These are phyloP conservation scores for Periconia macrospinosa DNA, from an alignment of 2,329 filamentous ascomycete genomes.

Conservation along the genomic window DNA sequence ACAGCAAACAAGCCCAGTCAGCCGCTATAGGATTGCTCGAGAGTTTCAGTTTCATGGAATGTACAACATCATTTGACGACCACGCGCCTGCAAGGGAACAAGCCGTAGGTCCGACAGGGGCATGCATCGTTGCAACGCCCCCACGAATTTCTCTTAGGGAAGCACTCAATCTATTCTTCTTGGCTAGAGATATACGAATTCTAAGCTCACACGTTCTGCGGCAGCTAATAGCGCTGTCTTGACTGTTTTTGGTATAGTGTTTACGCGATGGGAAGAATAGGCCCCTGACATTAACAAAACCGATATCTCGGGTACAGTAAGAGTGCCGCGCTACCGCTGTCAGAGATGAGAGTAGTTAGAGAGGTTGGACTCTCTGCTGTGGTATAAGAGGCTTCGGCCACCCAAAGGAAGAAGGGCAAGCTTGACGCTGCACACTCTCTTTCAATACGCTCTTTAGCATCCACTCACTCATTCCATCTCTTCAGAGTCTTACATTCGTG, in stretches of 20 bases:
- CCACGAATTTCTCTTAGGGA: neutral
- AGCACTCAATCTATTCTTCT: conserved; percentile 1
- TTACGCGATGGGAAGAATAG: conserved; percentile 29
- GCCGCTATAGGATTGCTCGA: conserved; percentile 13
- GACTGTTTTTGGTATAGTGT: conserved; percentile 16
- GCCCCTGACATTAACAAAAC: conserved; percentile 19
- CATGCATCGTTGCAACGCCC: conserved; percentile 22
- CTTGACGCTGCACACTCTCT: conserved; percentile 38
- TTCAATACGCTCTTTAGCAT: conserved; percentile 33
- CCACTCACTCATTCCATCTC: neutral
- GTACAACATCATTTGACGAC: conserved; percentile 18
- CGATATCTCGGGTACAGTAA: conserved; percentile 17
- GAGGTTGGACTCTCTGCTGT: conserved; percentile 21
- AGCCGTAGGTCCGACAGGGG: conserved; percentile 14
- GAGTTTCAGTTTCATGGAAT: conserved; percentile 1
- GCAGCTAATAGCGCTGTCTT: conserved; percentile 22
- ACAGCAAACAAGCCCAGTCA: conserved; percentile 2
- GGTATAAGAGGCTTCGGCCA: conserved; percentile 10
- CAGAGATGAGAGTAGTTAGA: conserved; percentile 6
- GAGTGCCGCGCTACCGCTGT: conserved; percentile 16
- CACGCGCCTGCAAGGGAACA: neutral
- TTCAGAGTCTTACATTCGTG: neutral
- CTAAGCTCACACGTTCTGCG: conserved; percentile 14
- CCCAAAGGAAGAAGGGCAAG: conserved; percentile 18
- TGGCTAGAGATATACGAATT: neutral